These are phyloP conservation scores for Ophiosphaerella herpotricha DNA, from an alignment of 2,329 filamentous ascomycete species.

Conservation along the genomic window DNA sequence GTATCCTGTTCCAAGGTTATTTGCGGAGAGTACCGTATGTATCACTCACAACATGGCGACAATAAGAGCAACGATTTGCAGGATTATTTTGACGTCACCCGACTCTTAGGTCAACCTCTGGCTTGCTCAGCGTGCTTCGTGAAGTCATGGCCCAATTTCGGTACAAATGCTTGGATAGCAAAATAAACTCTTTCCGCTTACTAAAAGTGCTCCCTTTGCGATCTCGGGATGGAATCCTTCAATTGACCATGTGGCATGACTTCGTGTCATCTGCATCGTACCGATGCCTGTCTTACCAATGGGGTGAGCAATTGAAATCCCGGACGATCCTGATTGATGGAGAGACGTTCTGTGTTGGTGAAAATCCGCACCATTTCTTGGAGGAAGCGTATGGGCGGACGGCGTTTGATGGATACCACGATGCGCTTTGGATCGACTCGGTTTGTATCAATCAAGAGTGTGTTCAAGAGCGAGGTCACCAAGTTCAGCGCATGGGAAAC, in stretches of 20 bases:
- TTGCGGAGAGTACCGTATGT: no score
- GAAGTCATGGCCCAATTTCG: neutral
- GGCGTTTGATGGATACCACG: neutral
- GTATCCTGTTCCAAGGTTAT: no score
- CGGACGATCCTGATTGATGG: neutral
- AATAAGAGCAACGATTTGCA: no score
- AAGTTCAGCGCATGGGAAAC: slow-evolving; percentile 9
- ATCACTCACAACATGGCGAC: no score
- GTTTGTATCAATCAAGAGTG: slow-evolving; percentile 14
- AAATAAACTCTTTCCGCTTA: neutral
- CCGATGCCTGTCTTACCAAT: slow-evolving; percentile 3
- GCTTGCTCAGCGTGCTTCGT: no score
- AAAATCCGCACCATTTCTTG: slow-evolving; percentile 1
- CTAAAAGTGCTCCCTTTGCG: neutral
- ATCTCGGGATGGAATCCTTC: neutral
- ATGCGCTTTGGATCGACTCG: slow-evolving; percentile 14
- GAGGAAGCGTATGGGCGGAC: neutral
- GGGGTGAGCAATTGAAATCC: neutral
- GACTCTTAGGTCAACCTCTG: no score
- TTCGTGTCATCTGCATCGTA: neutral
- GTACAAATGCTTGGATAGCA: neutral
- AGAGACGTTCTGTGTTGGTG: neutral
- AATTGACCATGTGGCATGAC: neutral
- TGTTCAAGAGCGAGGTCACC: slow-evolving; percentile 6
- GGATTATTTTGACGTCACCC: no score